Conservation (phyloP, 805 yeast genomes). For the Pichia insulana region DNA sequence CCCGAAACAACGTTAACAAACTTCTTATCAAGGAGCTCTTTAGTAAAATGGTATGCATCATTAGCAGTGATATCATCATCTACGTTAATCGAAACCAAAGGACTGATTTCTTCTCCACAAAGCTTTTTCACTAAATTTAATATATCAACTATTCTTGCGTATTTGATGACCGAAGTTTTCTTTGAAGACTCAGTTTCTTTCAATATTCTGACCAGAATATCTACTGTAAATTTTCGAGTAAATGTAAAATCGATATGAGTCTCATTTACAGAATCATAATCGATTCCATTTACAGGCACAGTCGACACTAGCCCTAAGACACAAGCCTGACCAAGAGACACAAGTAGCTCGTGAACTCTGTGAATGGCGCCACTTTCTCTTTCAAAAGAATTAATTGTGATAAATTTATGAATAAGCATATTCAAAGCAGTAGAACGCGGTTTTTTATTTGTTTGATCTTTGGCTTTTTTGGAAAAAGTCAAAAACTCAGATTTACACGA, state of each 20-base stretch:
- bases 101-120: constrained; percentile 33
- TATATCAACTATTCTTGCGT: constrained; percentile 46
- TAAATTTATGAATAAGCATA: constrained; percentile 64
- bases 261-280: constrained; percentile 35
- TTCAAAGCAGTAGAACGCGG: constrained; percentile 75
- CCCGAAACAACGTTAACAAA: constrained; percentile 49
- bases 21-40: constrained; percentile 59
- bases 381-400: constrained; percentile 44
- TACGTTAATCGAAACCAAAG: constrained; percentile 28
- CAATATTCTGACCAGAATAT: constrained; percentile 53
- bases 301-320: constrained; percentile 57
- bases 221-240: constrained; percentile 66
- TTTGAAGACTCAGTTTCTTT: constrained; percentile 38
- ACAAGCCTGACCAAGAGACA: constrained; percentile 53
- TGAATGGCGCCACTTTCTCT: constrained; percentile 27
- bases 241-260: constrained; percentile 65
- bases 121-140: constrained; percentile 39
- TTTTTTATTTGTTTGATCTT: constrained; percentile 34
- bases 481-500: constrained; percentile 76
- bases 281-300: constrained; percentile 41
- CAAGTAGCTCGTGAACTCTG: constrained; percentile 47
- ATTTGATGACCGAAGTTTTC: constrained; percentile 34
- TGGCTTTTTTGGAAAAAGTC: constrained; percentile 57
- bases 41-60: constrained; percentile 59
- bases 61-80: constrained; percentile 40